Base-by-base conservation (phyloP, 768 basidiomycete genomes). In the Serendipita indica region DNA sequence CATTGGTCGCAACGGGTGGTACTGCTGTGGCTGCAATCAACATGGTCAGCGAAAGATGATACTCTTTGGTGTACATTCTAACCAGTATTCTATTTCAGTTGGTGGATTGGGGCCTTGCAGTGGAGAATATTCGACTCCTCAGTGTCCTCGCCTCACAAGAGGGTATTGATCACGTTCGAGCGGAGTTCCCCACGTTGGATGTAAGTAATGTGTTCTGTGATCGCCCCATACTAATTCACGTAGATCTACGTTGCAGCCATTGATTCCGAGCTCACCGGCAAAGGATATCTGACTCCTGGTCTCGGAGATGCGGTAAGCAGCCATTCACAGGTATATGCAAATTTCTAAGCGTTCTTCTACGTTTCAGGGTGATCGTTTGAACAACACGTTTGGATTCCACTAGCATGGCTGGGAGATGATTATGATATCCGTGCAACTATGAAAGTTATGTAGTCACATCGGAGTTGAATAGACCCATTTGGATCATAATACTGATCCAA, bases 1-100 rank as follows among this genome's bases (percentile, higher is more conserved):
- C 94, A 16, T 72, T 97, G 32, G 83, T 97, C 65, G 94, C 94
- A 0, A 97, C 94, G 2, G 94, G 92, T 57, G 88, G 90, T 10
- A 97, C 94, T 3, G 90, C 88, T 2, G 77, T 79, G 62, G 92
- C 94, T 16, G 93, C 93, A 6, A 68, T 97, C 58, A 66, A 77
- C 56, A 97, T 96, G 89, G 76, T 94, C 57, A 64, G 75, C 1
- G 89, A 89, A 58, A 89, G 87, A 88, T 87, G 88, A 28, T 76
- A 74, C 83, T 14, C 60, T 88, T 86, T 63, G 62, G 77, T 61
- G 52, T 56, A 57, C 52, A 57, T 60, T 43, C 59, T 60, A 27
- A 39, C 3, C 30, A 39, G 16, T 3, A 27, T 12, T 37, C 33
- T 34, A 20, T 20, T 59, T 52, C 33, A 14, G 60, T 39, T 45